Base-by-base conservation (phyloP, 202 grass and related monocot genomes). In the Setaria italica region DNA sequence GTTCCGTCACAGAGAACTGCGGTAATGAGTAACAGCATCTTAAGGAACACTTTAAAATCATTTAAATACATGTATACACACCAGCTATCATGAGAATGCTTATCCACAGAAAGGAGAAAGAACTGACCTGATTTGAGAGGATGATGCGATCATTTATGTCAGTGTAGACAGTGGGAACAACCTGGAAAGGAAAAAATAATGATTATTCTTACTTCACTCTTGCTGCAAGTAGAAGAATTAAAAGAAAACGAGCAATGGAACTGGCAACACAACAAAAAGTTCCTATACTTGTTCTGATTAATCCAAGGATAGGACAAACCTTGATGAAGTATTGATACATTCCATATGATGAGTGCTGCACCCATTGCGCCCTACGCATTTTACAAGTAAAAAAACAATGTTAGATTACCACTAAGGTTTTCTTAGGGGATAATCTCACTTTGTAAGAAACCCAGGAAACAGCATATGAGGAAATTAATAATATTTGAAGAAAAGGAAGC, bases 281-380 rank as follows among this genome's bases (percentile, higher is more conserved):
- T 67, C 62, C 54, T 35, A 58, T 37, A 19, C 35, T 69, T 70
- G 0, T 63, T 71, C 81, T 82, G 9, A 37, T 74, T 55, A 14
- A 7, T 66, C 43, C 62, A 30, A 72, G 54, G 49, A 55, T 72
- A 85, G 85, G 39, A 84, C 79, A 72, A 84, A 99, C 97, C 97
- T 99, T 99, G 80, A 99, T 80, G 79, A 96, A 96, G 77, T 99
- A 99, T 73, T 96, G 97, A 64, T 96, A 96, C 97, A 99, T 94
- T 85, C 97, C 97, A 92, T 95, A 94, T 49, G 90, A 88, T 48
- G 88, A 82, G 82, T 86, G 90, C 70, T 99, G 97, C 55, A 91
- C 47, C 97, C 97, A 99, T 50, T 84, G 84, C 32, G 68, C 90
- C 82, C 97, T 99, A 82, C 39, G 63, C 64, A 88, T 86, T 88